phyloP scores from a whole-genome alignment of 1,139 yeast genomes.

The Sugiyamaella xylanicola region DNA sequence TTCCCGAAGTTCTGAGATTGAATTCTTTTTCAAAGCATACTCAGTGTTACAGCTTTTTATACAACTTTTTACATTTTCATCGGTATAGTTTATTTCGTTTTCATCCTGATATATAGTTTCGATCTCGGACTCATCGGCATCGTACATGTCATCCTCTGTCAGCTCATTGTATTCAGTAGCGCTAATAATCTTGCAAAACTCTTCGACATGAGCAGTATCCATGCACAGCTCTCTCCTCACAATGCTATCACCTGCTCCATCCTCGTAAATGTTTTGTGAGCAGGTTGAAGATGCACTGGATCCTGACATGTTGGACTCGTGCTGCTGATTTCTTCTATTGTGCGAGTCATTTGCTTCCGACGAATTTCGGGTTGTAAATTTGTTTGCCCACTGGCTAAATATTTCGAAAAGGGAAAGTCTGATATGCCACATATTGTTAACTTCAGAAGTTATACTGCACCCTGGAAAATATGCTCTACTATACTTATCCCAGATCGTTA shows the following conservation, averaged over 20 bases:
- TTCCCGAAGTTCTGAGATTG: neutral
- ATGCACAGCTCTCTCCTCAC: neutral
- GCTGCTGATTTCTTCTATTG: neutral
- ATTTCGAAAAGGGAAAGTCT: conserved; percentile 5
- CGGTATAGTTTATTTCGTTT: neutral
- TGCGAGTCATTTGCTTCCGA: neutral
- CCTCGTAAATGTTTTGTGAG: neutral
- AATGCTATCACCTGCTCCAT: neutral
- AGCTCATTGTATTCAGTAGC: neutral
- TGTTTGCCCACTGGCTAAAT: neutral
- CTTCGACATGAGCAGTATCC: conserved; percentile 6
- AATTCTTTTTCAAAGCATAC: neutral
- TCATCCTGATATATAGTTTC: conserved; percentile 5
- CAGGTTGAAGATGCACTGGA: neutral
- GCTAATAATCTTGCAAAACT: conserved; percentile 3
- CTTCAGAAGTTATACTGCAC: neutral
- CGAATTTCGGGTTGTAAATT: neutral
- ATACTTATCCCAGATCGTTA: neutral
- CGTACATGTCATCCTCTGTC: conserved; percentile 1
- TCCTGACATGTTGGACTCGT: too few species aligned
- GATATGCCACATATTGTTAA: conserved; percentile 8
- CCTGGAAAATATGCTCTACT: neutral
- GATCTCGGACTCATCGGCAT: neutral
- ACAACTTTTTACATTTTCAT: neutral
- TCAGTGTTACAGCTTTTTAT: neutral